Evolutionary conservation across 2,329 filamentous ascomycete genomes (phyloP).

Genomic region (Phyllosticta citriasiana): DNA sequence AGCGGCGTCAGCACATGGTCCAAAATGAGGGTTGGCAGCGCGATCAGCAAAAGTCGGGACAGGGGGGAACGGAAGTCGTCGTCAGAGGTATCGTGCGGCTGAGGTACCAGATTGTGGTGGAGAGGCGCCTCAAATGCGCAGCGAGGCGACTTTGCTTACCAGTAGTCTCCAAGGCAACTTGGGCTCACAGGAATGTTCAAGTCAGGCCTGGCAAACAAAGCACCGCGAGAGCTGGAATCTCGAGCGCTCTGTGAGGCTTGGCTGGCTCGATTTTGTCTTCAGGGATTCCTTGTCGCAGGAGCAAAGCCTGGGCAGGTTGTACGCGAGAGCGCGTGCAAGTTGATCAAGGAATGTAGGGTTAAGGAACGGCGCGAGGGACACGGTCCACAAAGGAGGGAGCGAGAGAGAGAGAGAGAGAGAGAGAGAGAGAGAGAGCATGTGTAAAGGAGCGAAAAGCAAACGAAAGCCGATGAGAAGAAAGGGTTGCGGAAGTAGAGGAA

Average conservation of each 20-base stretch:
- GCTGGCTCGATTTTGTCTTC: neutral
- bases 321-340: neutral
- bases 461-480: neutral
- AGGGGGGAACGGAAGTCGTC: neutral
- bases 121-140: neutral
- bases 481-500: neutral
- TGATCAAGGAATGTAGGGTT: neutral
- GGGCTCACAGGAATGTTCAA: neutral
- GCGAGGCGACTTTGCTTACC: neutral
- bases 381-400: neutral
- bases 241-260: neutral
- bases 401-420: too few species aligned
- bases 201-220: neutral
- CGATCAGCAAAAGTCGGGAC: neutral
- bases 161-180: neutral
- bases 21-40: neutral
- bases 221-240: neutral
- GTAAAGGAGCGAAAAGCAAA: neutral
- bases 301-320: neutral
- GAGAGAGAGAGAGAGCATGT: neutral
- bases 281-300: neutral
- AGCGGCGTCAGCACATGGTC: constrained; percentile 8
- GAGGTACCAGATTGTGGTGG: neutral
- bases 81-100: neutral
- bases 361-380: neutral